phyloP scores from a whole-genome alignment of 129 eudicot genomes.

The Lactuca saligna region DNA sequence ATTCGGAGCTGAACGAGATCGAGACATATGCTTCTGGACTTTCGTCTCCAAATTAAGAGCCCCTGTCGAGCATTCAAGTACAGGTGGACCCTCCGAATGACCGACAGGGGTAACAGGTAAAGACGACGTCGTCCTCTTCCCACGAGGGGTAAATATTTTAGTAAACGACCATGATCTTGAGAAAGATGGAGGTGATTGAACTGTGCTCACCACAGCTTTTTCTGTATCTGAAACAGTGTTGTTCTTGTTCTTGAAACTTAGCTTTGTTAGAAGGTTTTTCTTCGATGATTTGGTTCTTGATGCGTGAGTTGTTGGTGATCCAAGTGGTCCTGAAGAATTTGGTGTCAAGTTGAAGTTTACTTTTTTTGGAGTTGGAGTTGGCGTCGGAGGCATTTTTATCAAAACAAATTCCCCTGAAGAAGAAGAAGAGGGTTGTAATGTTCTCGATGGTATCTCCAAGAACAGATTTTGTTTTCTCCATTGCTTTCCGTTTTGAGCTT shows the following conservation, averaged over 20 bases:
- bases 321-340: conserved; percentile 42
- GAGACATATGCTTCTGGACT: conserved; percentile 47
- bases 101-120: conserved; percentile 69
- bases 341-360: conserved; percentile 76
- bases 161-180: conserved; percentile 78
- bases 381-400: conserved; percentile 61
- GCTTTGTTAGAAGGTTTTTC: conserved; percentile 52
- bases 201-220: conserved; percentile 33
- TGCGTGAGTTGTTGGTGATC: conserved; percentile 54
- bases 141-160: conserved; percentile 75
- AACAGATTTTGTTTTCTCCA: conserved; percentile 68
- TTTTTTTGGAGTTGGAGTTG: conserved; percentile 77
- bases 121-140: conserved; percentile 62
- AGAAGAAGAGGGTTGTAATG: conserved; percentile 45
- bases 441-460: conserved; percentile 82
- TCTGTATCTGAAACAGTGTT: conserved; percentile 55
- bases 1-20: conserved; percentile 72
- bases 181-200: conserved; percentile 36
- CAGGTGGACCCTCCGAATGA: conserved; percentile 46
- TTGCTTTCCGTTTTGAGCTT: conserved; percentile 47
- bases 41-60: conserved; percentile 38
- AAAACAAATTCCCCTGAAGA: conserved; percentile 49
- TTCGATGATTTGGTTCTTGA: conserved; percentile 50
- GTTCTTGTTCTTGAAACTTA: conserved; percentile 53
- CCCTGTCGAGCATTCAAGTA: conserved; percentile 37